phyloP scores from a whole-genome alignment of 2,329 filamentous ascomycete species.

The Aspergillus brunneoviolaceus region DNA sequence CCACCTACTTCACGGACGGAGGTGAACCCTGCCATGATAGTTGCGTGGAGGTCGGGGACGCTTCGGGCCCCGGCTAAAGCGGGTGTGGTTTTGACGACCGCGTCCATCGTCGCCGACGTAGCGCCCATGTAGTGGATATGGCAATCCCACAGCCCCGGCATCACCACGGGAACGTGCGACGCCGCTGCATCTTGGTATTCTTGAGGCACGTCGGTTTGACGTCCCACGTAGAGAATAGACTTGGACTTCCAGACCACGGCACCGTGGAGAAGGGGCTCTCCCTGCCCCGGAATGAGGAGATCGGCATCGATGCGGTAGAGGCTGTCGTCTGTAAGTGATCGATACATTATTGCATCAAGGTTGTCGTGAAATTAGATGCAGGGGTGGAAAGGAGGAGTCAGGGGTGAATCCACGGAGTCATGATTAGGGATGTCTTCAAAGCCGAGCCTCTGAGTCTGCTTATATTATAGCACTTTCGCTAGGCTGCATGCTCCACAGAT shows the following conservation, averaged over 20 bases:
- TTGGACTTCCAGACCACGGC: constrained; percentile 42
- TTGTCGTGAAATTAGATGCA: background rate
- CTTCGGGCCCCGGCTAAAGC: constrained; percentile 44
- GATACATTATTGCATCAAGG: background rate
- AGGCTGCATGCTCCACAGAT: too few species aligned
- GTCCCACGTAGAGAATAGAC: constrained; percentile 45
- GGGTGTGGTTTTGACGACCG: constrained; percentile 19
- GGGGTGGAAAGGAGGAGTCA: too few species aligned
- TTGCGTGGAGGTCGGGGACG: constrained; percentile 42
- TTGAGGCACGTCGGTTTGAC: constrained; percentile 28
- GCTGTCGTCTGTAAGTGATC: constrained; percentile 1
- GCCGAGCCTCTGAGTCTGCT: too few species aligned
- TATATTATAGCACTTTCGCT: too few species aligned
- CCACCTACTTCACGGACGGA: constrained; percentile 53
- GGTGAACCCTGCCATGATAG: constrained; percentile 52
- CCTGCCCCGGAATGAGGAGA: constrained; percentile 51
- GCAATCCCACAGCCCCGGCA: constrained; percentile 57
- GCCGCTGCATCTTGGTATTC: constrained; percentile 31
- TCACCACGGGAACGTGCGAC: constrained; percentile 44
- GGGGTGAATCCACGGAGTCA: too few species aligned
- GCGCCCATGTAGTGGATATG: constrained; percentile 52
- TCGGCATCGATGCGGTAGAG: constrained; percentile 24
- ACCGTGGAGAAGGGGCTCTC: constrained; percentile 42
- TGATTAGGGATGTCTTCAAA: too few species aligned
- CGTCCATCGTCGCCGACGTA: constrained; percentile 16